Percentiles rank a stretch among this genome's conserved stretches.
Evolutionary conservation across 352 stramenopile species (phyloP).

Genomic region (Pythium insidiosum): DNA sequence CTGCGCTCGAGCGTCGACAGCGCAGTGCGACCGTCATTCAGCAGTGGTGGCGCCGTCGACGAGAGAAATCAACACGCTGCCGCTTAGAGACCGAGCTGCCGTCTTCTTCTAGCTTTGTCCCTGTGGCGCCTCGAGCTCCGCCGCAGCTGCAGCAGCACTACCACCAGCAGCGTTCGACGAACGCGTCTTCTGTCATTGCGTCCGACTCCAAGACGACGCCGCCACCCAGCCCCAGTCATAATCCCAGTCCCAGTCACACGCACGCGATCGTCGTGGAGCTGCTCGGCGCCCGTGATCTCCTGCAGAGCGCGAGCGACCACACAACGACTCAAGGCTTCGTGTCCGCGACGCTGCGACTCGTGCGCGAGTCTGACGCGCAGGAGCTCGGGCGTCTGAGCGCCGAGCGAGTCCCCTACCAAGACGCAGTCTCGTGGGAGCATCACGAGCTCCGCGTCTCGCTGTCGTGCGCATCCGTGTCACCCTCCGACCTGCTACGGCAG

Average conservation of each 20-base stretch:
- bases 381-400: slow-evolving; percentile 4
- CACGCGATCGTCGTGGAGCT: slow-evolving; percentile 13
- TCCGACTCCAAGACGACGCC: background rate
- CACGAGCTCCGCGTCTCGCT: slow-evolving; percentile 8
- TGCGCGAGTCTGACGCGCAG: background rate
- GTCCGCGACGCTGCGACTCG: background rate
- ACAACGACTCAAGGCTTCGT: background rate
- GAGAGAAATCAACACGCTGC: background rate
- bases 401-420: background rate
- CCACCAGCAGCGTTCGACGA: background rate
- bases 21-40: slow-evolving; percentile 2
- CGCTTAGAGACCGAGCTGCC: slow-evolving; percentile 5
- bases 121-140: background rate
- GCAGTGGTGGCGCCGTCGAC: background rate
- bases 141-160: background rate
- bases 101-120: slow-evolving; percentile 5
- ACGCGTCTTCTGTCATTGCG: background rate
- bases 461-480: background rate
- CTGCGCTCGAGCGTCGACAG: slow-evolving; percentile 4
- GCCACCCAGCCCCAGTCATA: background rate
- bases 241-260: background rate
- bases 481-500: background rate
- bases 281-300: slow-evolving; percentile 8
- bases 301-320: background rate
- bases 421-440: slow-evolving; percentile 8